A percentile compares a stretch with the other conserved stretches of the same genome.
Conservation (phyloP, 1,284 basidiomycete species). For the Xerocomus alliaceus region DNA sequence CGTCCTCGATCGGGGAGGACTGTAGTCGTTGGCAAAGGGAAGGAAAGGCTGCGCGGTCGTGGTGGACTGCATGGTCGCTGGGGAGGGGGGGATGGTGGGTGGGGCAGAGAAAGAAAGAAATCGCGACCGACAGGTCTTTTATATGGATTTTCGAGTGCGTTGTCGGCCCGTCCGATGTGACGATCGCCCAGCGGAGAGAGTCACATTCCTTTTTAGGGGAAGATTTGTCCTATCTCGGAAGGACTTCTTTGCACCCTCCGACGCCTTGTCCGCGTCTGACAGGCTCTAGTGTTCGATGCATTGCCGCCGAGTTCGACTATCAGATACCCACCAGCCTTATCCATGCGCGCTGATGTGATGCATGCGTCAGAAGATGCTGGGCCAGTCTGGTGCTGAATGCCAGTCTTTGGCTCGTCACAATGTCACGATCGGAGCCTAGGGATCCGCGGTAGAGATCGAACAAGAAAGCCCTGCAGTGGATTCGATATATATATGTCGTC, state of each 20-base stretch:
- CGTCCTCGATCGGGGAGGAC: slow-evolving; percentile 45
- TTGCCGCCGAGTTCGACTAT: slow-evolving; percentile 30
- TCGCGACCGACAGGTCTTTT: slow-evolving; percentile 32
- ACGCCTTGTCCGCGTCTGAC: slow-evolving; percentile 31
- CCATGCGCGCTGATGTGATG: neutral
- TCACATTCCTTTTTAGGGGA: slow-evolving; percentile 44
- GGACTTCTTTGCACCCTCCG: slow-evolving; percentile 40
- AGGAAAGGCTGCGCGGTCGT: slow-evolving; percentile 35
- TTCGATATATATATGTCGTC: slow-evolving; percentile 5
- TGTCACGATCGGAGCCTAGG: slow-evolving; percentile 28
- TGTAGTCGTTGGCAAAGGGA: slow-evolving; percentile 37
- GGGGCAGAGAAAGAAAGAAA: slow-evolving; percentile 40
- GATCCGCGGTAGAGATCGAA: slow-evolving; percentile 33
- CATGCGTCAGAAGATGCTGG: neutral
- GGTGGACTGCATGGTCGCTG: slow-evolving; percentile 35
- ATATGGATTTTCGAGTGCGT: slow-evolving; percentile 39
- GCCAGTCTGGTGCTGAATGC: slow-evolving; percentile 20
- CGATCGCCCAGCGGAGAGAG: slow-evolving; percentile 38
- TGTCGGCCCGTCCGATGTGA: slow-evolving; percentile 37
- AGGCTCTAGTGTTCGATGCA: slow-evolving; percentile 31
- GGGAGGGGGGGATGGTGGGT: slow-evolving; percentile 26
- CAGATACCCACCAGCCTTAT: slow-evolving; percentile 22
- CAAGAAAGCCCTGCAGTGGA: neutral
- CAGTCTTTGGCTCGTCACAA: slow-evolving; percentile 30
- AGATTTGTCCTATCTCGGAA: slow-evolving; percentile 39